Evolutionary conservation across 371 early-diverging fungal genomes (phyloP), one percentile per base, ranked within the genome.

Genomic region (Mortierella sp.): DNA sequence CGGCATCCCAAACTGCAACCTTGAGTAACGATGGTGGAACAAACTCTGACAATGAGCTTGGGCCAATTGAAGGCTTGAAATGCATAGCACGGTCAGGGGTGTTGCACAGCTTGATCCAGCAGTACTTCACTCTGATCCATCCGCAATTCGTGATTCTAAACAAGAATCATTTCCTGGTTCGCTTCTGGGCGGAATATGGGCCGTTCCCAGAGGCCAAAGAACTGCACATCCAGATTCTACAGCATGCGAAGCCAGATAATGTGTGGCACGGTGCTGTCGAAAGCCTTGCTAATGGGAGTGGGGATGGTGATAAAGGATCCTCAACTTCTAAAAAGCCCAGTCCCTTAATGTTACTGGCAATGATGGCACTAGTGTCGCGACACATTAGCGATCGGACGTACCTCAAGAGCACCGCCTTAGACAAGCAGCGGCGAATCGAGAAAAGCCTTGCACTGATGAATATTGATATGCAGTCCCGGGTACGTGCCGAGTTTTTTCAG

Each of bases 81-180:
- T 46, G 50, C 8, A 42, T 74, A 45, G 55, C 58, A 6, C 42
- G 53, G 8, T 64, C 76, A 9, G 76, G 76, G 2, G 16, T 68
- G 30, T 42, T 74, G n/a, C 76, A 74, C 52, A 61, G 65, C 43
- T 34, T 74, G 50, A 43, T 74, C 6, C 76, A 74, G 38, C 74
- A 64, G 34, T 73, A 73, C 26, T 73, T 73, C 28, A 67, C 60
- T 0, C 39, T 67, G 53, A 56, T 73, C 27, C 74, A 73, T 23
- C 74, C 74, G 3, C 74, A 73, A 54, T 64, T 73, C 28, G 64
- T 68, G 74, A 57, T 73, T 14, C 52, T 73, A 1, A 53, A 73
- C 58, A 73, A 73, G 51, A 73, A 73, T 26, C 68, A 61, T 18
- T 73, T 73, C 38, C 64, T 73, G 5, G 64, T 73, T 28, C 67